Evolutionary conservation across 352 stramenopile species (phyloP).

Genomic region (Globisporangium cylindrosporum): DNA sequence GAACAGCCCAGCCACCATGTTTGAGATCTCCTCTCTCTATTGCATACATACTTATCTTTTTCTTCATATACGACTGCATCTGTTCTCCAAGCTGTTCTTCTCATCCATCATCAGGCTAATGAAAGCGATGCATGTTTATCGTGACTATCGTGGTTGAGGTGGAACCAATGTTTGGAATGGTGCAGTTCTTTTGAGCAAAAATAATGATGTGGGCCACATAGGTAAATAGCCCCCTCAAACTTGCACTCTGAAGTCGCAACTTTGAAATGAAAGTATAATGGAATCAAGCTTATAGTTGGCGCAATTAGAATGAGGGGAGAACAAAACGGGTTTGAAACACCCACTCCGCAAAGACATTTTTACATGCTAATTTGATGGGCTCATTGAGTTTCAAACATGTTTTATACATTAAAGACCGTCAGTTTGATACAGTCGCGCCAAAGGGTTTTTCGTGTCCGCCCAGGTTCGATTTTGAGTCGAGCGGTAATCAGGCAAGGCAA

Average conservation of each 20-base stretch:
- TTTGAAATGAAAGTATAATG: background rate
- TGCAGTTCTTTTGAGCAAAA: background rate
- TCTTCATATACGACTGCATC: background rate
- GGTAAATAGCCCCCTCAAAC: background rate
- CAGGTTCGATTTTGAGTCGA: conserved; percentile 20
- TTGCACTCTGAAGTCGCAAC: background rate
- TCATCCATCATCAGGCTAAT: background rate
- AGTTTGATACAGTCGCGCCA: conserved; percentile 1
- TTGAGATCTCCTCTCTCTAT: background rate
- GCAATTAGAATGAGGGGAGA: conserved; percentile 1
- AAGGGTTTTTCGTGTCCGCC: conserved; percentile 22
- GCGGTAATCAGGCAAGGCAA: conserved; percentile 13
- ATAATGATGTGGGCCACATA: background rate
- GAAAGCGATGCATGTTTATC: background rate
- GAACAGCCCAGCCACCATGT: background rate
- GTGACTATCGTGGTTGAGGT: too few relatives aligned
- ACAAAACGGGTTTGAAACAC: conserved; percentile 22
- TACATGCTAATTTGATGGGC: background rate
- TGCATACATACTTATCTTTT: background rate
- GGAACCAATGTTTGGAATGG: background rate
- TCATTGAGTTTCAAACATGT: background rate
- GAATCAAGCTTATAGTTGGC: background rate
- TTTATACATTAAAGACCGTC: background rate
- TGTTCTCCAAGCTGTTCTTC: background rate
- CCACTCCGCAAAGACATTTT: background rate